Evolutionary conservation across 75 land plant species (phyloP).

Genomic region (Cryptomeria japonica): DNA sequence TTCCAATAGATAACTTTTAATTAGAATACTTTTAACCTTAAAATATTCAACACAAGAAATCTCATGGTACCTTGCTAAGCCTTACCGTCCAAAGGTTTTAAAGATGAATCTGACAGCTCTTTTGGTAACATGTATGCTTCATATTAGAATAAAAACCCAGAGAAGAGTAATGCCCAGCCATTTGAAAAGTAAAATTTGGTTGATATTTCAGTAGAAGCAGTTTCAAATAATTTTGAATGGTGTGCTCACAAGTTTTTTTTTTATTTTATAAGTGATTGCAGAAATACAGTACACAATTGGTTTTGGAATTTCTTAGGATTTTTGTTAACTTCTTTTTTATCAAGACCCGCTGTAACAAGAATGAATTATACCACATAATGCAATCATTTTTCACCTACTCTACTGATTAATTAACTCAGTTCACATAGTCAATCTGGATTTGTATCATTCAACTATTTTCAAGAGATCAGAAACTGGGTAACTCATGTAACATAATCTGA

Average conservation of each 20-base stretch:
- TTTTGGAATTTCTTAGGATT: not conserved
- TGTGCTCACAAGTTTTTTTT: not conserved
- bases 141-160: not conserved
- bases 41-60: not conserved
- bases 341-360: not conserved
- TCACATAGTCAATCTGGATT: not conserved
- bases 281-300: not conserved
- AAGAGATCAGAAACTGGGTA: not conserved
- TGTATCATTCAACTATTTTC: not conserved
- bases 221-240: not conserved
- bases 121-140: not conserved
- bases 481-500: not conserved
- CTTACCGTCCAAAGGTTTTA: not conserved
- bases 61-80: not conserved
- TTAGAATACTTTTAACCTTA: not conserved
- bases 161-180: not conserved
- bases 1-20: not conserved
- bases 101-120: not conserved
- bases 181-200: not conserved
- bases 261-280: not conserved
- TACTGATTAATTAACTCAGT: not conserved
- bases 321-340: too few species aligned
- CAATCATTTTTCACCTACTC: not conserved
- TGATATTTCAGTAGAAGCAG: not conserved
- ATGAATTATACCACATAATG: not conserved